phyloP scores from a whole-genome alignment of 2,329 filamentous ascomycete genomes.

The Thyridium curvatum region DNA sequence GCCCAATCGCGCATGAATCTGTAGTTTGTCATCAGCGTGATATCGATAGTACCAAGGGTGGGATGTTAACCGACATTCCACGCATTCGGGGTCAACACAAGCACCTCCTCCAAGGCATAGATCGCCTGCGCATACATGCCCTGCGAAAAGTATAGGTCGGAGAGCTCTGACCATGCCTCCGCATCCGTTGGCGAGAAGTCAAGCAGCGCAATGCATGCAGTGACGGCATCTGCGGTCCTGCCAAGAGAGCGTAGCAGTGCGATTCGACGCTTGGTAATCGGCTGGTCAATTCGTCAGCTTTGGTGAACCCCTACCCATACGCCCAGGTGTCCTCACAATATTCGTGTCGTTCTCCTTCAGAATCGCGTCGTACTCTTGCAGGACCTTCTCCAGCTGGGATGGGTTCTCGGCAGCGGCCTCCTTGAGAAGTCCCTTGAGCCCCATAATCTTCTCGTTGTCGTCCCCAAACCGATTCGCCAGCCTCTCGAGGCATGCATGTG shows the following conservation, averaged over 20 bases:
- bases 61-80: conserved; percentile 73
- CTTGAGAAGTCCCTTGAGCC: conserved; percentile 72
- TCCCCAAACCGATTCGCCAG: conserved; percentile 76
- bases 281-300: conserved; percentile 42
- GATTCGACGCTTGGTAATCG: conserved; percentile 77
- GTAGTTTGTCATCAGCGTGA: conserved; percentile 20
- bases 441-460: conserved; percentile 81
- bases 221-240: conserved; percentile 64
- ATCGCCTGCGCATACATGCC: conserved; percentile 78
- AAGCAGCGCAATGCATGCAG: conserved; percentile 66
- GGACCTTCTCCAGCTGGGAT: conserved; percentile 58
- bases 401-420: conserved; percentile 69
- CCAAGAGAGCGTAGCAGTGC: conserved; percentile 72
- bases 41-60: conserved; percentile 1
- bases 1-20: conserved; percentile 83
- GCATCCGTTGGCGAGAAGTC: conserved; percentile 83
- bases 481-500: conserved; percentile 67
- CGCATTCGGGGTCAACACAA: conserved; percentile 81
- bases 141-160: conserved; percentile 77
- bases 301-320: no score
- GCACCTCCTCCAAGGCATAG: conserved; percentile 83
- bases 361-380: conserved; percentile 73
- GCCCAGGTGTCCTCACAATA: conserved; percentile 51
- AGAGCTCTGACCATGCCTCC: conserved; percentile 88
- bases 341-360: conserved; percentile 71